phyloP scores from a whole-genome alignment of 306 rosid species.

The Arachis hypogaea region DNA sequence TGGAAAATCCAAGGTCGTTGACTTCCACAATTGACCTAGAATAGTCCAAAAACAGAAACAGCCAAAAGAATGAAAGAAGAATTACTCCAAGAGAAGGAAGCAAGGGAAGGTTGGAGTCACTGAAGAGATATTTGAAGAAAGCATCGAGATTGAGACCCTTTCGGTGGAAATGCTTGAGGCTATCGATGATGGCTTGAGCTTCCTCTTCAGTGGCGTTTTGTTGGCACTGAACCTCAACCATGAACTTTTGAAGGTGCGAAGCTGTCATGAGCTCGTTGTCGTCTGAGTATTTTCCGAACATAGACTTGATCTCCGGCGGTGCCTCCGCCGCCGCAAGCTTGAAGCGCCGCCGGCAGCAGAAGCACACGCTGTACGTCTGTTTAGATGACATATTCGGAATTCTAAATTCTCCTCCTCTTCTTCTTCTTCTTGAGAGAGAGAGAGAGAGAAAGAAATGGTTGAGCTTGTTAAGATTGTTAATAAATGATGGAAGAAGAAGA shows the following conservation, averaged over 20 bases:
- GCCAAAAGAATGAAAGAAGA: too few relatives aligned
- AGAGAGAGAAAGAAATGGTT: too few relatives aligned
- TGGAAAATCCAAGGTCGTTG: slow-evolving; percentile 24
- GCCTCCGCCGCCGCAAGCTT: slow-evolving; percentile 66
- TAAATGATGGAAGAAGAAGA: too few relatives aligned
- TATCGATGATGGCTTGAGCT: slow-evolving; percentile 67
- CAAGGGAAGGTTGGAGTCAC: slow-evolving; percentile 65
- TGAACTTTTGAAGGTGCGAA: slow-evolving; percentile 63
- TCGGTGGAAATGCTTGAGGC: slow-evolving; percentile 71
- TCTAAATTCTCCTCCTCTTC: not conserved
- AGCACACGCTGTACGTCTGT: slow-evolving; percentile 89
- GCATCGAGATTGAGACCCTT: slow-evolving; percentile 71
- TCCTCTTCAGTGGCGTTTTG: slow-evolving; percentile 56
- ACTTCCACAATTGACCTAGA: not conserved
- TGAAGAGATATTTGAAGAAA: slow-evolving; percentile 78
- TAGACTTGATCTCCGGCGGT: slow-evolving; percentile 66
- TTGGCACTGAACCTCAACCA: slow-evolving; percentile 69
- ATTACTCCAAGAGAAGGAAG: slow-evolving; percentile 57
- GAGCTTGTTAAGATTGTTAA: too few relatives aligned
- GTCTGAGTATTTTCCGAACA: slow-evolving; percentile 66
- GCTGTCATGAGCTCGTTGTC: slow-evolving; percentile 76
- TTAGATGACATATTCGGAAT: slow-evolving; percentile 65
- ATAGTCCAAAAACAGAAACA: not conserved
- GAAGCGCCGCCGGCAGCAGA: slow-evolving; percentile 89
- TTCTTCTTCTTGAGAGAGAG: too few relatives aligned